Conservation (phyloP, 2,329 filamentous ascomycete genomes). For the Sphaerulina populicola region DNA sequence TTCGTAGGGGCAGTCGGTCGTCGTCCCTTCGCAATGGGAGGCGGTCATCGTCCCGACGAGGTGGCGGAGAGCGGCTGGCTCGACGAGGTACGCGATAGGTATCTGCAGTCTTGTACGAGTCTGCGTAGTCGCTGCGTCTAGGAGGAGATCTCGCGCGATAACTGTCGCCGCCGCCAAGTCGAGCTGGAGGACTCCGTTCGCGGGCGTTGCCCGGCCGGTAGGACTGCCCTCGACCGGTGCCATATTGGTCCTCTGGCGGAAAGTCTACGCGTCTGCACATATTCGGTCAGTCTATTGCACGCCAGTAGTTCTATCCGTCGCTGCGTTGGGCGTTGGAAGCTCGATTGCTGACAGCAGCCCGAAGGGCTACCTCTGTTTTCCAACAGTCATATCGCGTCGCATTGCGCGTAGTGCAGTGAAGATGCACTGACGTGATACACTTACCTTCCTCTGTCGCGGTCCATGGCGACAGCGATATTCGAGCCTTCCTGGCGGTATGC, state of each 20-base stretch:
- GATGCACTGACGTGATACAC: constrained; percentile 15
- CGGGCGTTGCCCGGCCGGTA: constrained; percentile 33
- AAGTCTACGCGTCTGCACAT: constrained; percentile 22
- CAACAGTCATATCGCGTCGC: neutral
- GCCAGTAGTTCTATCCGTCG: neutral
- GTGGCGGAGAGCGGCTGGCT: constrained; percentile 10
- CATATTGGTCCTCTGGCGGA: constrained; percentile 31
- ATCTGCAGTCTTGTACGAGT: constrained; percentile 22
- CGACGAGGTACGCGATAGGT: constrained; percentile 28
- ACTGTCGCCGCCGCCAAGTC: constrained; percentile 29
- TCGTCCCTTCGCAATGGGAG: constrained; percentile 20
- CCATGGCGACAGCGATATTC: constrained; percentile 20
- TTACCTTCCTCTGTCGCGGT: constrained; percentile 38
- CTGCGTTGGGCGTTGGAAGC: neutral
- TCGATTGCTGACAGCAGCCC: neutral
- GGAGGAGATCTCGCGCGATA: constrained; percentile 44
- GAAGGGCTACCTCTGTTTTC: neutral
- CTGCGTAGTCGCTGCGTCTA: constrained; percentile 34
- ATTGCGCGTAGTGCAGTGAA: neutral
- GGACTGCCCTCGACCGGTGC: constrained; percentile 32
- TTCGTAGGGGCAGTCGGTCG: constrained; percentile 8
- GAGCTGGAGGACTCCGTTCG: constrained; percentile 27
- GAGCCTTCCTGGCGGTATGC: neutral
- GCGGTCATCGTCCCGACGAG: constrained; percentile 12
- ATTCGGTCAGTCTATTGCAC: constrained; percentile 6